Conservation (phyloP, 495 filamentous ascomycete genomes). For the Amniculicola lignicola region DNA sequence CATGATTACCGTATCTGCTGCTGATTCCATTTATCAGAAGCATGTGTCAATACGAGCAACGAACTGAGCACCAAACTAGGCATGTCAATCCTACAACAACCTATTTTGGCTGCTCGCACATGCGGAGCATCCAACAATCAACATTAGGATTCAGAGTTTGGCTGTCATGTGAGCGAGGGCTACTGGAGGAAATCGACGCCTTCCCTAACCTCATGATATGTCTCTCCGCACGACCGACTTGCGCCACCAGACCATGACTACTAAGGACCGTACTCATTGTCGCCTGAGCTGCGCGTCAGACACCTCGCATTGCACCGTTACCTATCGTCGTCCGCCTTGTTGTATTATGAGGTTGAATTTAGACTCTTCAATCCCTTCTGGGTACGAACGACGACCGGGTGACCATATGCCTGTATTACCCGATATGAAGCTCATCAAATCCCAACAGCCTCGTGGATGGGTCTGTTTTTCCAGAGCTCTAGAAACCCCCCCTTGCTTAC, state of each 20-base stretch:
- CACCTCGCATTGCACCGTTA: neutral
- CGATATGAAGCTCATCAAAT: conserved; percentile 22
- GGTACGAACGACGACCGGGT: neutral
- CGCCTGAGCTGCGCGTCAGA: neutral
- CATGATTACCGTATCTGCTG: conserved; percentile 3
- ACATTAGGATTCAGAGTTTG: neutral
- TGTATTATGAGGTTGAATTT: conserved; percentile 1
- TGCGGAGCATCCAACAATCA: neutral
- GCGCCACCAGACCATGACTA: conserved; percentile 11
- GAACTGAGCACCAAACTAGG: neutral
- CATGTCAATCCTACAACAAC: conserved; percentile 24
- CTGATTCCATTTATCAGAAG: conserved; percentile 19
- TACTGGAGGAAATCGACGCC: neutral
- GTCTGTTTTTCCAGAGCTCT: too few relatives aligned
- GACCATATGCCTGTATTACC: neutral
- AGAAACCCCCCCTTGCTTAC: too few relatives aligned
- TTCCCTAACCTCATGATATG: neutral
- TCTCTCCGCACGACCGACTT: conserved; percentile 16
- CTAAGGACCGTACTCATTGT: conserved; percentile 13
- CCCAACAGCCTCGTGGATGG: conserved; percentile 11
- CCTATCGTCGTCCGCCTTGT: neutral
- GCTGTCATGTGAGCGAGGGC: neutral
- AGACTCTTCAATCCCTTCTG: neutral
- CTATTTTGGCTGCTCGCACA: conserved; percentile 14
- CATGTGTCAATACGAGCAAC: conserved; percentile 17